phyloP scores from a whole-genome alignment of 768 basidiomycete species.

The Kwoniella pini region DNA sequence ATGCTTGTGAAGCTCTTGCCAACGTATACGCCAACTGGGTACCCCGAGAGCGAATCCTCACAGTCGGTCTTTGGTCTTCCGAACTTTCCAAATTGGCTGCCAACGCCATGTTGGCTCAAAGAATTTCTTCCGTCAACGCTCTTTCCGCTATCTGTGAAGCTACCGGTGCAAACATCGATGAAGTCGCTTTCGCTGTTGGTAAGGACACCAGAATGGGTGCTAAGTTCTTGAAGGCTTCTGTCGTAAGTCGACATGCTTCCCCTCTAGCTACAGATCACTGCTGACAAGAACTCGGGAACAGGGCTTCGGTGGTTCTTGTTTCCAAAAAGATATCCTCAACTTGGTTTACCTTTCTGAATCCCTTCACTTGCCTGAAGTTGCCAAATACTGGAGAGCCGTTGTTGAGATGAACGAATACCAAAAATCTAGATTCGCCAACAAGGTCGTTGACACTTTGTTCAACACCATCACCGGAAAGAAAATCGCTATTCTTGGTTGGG shows the following conservation, averaged over 20 bases:
- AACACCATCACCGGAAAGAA: constrained; percentile 72
- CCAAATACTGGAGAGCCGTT: constrained; percentile 89
- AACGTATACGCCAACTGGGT: constrained; percentile 97
- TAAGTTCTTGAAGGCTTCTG: constrained; percentile 77
- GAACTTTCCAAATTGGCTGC: constrained; percentile 98
- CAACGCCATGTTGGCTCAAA: constrained; percentile 98
- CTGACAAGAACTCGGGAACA: not conserved
- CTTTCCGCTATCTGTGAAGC: constrained; percentile 98
- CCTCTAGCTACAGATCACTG: not conserved
- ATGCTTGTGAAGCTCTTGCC: constrained; percentile 72
- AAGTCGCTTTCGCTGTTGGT: constrained; percentile 91
- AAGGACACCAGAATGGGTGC: constrained; percentile 89
- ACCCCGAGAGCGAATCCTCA: constrained; percentile 75
- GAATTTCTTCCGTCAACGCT: constrained; percentile 97
- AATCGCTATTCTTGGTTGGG: constrained; percentile 95
- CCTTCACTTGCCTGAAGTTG: constrained; percentile 91
- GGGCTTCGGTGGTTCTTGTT: constrained; percentile 97
- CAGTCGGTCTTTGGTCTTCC: constrained; percentile 97
- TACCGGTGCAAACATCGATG: constrained; percentile 97
- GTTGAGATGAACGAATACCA: constrained; percentile 99
- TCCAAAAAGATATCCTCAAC: constrained; percentile 99
- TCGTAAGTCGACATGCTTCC: constrained; percentile 31
- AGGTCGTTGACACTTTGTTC: constrained; percentile 95
- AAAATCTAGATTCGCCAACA: constrained; percentile 91
- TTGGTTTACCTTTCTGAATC: constrained; percentile 95